Evolutionary conservation across 164 flowering plant genomes (phyloP), one percentile per base, ranked within the genome.

Genomic region (Vitis riparia): DNA sequence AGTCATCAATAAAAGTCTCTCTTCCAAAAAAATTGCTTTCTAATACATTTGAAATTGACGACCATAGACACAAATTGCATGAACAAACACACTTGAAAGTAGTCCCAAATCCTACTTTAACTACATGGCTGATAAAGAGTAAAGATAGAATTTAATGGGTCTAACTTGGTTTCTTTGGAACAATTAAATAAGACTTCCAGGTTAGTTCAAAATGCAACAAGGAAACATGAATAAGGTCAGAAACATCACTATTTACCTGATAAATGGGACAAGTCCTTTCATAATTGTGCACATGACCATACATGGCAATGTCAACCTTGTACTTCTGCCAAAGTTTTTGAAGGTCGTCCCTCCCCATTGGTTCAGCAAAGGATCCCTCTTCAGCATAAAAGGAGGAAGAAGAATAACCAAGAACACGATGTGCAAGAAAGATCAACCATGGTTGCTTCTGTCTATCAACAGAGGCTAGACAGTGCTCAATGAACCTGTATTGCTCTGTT

Each of bases 271-370:
- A 94, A 17, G 93, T 94, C 73, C 98, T 89, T 77, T 94, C 98
- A 51, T 94, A 94, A 72, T 84, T 91, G 73, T 94, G 98, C 10
- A 85, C 96, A 75, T 94, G 98, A 51, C 97, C 98, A 75, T 76
- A 94, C n/a, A 94, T 57, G 61, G 95, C 97, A 48, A 94, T 75
- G 71, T 94, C 98, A 11, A 94, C 97, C 67, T 89, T 91, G 80
- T 94, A 88, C 73, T 89, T 92, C 83, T 92, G 98, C 98, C 97
- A 94, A 17, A 94, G 93, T 59, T 77, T 85, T 72, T 94, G 97
- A 75, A 94, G 92, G 80, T 85, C 80, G 55, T 91, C 95, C 65
- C 92, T 84, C 1, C 98, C 98, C 97, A 94, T 92, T 60, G 98
- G 97, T 71, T 94, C 97, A 51, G 56, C 92, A 83, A 88, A 92